Evolutionary conservation across 768 basidiomycete genomes (phyloP).

Genomic region (Russula dissimulans): DNA sequence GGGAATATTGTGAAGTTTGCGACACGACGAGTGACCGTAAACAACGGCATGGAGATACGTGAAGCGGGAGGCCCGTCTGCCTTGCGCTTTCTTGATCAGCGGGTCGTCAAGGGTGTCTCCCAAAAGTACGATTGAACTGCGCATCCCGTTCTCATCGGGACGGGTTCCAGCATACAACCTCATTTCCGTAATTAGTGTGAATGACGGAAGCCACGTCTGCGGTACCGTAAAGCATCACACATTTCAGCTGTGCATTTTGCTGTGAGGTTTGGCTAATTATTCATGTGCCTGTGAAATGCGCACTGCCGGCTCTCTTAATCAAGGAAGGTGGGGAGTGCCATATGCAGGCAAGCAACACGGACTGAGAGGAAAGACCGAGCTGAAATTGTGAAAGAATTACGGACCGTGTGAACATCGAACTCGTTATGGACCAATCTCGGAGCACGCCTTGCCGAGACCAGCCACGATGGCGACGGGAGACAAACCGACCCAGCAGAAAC

Average conservation of each 20-base stretch:
- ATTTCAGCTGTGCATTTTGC: neutral
- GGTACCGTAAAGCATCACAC: neutral
- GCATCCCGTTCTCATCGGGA: slow-evolving; percentile 22
- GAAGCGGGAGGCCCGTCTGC: neutral
- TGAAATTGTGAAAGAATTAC: no score
- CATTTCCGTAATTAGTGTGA: slow-evolving; percentile 51
- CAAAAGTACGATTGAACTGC: neutral
- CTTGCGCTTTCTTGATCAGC: slow-evolving; percentile 29
- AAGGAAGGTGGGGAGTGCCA: no score
- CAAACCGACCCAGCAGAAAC: slow-evolving; percentile 53
- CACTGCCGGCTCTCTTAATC: no score
- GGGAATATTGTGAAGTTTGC: neutral
- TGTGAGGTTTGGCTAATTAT: no score
- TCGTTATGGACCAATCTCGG: neutral
- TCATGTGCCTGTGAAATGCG: no score
- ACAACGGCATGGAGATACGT: neutral
- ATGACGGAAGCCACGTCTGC: neutral
- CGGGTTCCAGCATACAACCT: slow-evolving; percentile 29
- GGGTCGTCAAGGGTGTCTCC: neutral
- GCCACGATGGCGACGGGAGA: slow-evolving; percentile 25
- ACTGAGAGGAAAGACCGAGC: neutral
- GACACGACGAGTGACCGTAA: neutral
- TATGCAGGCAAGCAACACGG: no score
- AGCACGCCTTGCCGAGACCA: neutral
- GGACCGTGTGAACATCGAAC: no score